Percentiles rank a stretch among this genome's conserved stretches.
Conservation (phyloP, 768 basidiomycete genomes). For the Cystobasidium tubakii region DNA sequence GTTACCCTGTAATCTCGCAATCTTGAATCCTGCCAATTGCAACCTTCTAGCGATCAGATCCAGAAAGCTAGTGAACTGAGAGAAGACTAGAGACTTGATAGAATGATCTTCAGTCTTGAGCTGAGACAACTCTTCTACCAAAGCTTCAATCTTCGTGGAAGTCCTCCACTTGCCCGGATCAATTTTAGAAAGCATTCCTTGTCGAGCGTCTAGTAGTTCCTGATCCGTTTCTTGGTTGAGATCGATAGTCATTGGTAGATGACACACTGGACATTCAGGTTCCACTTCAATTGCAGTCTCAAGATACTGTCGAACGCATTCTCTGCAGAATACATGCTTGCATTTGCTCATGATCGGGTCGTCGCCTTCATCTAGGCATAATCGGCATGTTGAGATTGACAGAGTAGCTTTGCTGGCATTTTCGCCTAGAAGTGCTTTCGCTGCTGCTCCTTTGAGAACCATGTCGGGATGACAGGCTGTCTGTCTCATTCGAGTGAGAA, state of each 20-base stretch:
- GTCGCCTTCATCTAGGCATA: slow-evolving; percentile 96
- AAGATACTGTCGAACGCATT: slow-evolving; percentile 90
- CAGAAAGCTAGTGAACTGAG: slow-evolving; percentile 86
- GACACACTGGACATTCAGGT: slow-evolving; percentile 90
- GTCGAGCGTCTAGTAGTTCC: slow-evolving; percentile 55
- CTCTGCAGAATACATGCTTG: slow-evolving; percentile 78
- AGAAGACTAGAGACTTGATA: slow-evolving; percentile 94
- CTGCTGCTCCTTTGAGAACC: slow-evolving; percentile 78
- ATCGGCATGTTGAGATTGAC: slow-evolving; percentile 58
- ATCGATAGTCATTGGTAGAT: slow-evolving; percentile 84
- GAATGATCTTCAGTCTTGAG: slow-evolving; percentile 76
- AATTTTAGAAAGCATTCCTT: slow-evolving; percentile 88
- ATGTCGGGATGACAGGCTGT: slow-evolving; percentile 67
- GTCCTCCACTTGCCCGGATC: slow-evolving; percentile 86
- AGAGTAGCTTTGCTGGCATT: slow-evolving; percentile 3
- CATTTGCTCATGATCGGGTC: slow-evolving; percentile 93
- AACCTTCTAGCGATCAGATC: slow-evolving; percentile 89
- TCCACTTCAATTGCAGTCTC: slow-evolving; percentile 63
- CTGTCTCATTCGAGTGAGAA: slow-evolving; percentile 78
- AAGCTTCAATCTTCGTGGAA: slow-evolving; percentile 93
- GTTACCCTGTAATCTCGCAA: slow-evolving; percentile 88
- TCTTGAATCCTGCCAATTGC: slow-evolving; percentile 81
- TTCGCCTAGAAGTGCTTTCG: slow-evolving; percentile 58
- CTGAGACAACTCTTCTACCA: slow-evolving; percentile 86
- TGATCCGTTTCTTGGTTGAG: slow-evolving; percentile 66